These are phyloP conservation scores for Inga oerstediana DNA, from an alignment of 306 rosid genomes.

Conservation along the genomic window DNA sequence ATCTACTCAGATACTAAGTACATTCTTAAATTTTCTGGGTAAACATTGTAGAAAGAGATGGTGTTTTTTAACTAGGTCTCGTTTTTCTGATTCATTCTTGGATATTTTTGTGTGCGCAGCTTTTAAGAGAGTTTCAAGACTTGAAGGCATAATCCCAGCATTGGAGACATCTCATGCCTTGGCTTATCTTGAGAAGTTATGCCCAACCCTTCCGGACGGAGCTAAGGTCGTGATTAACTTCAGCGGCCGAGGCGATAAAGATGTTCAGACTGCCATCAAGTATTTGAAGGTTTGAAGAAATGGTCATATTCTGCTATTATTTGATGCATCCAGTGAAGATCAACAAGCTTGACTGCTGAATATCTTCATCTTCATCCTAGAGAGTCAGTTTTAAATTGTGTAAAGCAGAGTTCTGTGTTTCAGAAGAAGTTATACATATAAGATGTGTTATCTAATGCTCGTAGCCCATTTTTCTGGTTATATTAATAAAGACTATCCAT, in stretches of 20 bases:
- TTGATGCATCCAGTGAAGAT: background rate
- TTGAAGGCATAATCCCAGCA: constrained; percentile 98
- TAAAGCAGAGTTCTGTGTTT: constrained; percentile 2
- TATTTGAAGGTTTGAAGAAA: constrained; percentile 59
- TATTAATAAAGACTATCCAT: background rate
- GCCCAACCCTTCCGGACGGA: constrained; percentile 79
- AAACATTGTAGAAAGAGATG: background rate
- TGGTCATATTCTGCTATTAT: background rate
- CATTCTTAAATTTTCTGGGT: background rate
- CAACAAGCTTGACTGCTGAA: constrained; percentile 23
- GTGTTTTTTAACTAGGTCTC: background rate
- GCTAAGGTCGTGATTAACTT: constrained; percentile 80
- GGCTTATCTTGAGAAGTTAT: constrained; percentile 81
- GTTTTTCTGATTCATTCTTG: background rate
- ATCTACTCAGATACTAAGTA: background rate
- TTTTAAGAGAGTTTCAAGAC: constrained; percentile 75
- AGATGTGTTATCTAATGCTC: background rate
- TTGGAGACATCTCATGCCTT: constrained; percentile 95
- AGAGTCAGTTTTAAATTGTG: constrained; percentile 25
- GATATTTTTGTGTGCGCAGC: constrained; percentile 50
- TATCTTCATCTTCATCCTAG: constrained; percentile 24
- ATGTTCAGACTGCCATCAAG: constrained; percentile 94
- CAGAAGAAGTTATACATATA: constrained; percentile 3
- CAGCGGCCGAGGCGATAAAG: constrained; percentile 98
- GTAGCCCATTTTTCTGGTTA: background rate